Conservation (phyloP, 2,329 filamentous ascomycete genomes). For the Aspergillus oerlinghausenensis region DNA sequence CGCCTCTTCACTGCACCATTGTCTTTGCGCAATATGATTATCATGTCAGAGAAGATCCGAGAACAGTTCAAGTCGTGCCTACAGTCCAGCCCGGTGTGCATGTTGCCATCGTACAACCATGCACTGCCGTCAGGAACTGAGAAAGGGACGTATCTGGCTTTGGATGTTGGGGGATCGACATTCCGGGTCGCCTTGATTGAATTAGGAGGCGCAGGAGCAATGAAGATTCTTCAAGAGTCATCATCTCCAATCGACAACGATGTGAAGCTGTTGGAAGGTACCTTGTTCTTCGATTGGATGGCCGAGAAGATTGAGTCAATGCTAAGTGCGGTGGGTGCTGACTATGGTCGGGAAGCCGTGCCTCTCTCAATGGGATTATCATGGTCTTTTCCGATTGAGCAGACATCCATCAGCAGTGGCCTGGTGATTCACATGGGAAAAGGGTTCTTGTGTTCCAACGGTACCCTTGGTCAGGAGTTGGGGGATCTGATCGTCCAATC, state of each 20-base stretch:
- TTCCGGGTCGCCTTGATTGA: slow-evolving; percentile 60
- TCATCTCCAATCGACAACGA: slow-evolving; percentile 54
- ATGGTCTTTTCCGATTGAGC: slow-evolving; percentile 64
- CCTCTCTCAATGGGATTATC: slow-evolving; percentile 57
- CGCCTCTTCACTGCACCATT: slow-evolving; percentile 34
- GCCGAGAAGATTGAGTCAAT: slow-evolving; percentile 55
- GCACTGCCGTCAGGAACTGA: slow-evolving; percentile 57
- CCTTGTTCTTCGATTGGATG: slow-evolving; percentile 64
- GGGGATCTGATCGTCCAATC: slow-evolving; percentile 56
- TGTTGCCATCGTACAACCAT: slow-evolving; percentile 63
- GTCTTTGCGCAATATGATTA: slow-evolving; percentile 32
- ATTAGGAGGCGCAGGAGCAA: slow-evolving; percentile 47
- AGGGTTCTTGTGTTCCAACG: slow-evolving; percentile 58
- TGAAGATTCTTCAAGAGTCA: slow-evolving; percentile 53
- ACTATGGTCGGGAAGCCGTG: slow-evolving; percentile 33
- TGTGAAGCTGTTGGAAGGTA: slow-evolving; percentile 52
- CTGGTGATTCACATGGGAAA: slow-evolving; percentile 61
- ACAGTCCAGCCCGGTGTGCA: slow-evolving; percentile 54
- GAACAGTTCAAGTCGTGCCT: slow-evolving; percentile 53
- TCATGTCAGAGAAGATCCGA: slow-evolving; percentile 43
- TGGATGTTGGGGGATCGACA: slow-evolving; percentile 64
- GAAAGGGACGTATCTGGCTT: slow-evolving; percentile 55
- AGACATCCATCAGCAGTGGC: slow-evolving; percentile 56
- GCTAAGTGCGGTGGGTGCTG: slow-evolving; percentile 41
- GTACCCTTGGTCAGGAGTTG: slow-evolving; percentile 56